Evolutionary conservation across 2,329 filamentous ascomycete genomes (phyloP).

Genomic region (Arthroderma sp.): DNA sequence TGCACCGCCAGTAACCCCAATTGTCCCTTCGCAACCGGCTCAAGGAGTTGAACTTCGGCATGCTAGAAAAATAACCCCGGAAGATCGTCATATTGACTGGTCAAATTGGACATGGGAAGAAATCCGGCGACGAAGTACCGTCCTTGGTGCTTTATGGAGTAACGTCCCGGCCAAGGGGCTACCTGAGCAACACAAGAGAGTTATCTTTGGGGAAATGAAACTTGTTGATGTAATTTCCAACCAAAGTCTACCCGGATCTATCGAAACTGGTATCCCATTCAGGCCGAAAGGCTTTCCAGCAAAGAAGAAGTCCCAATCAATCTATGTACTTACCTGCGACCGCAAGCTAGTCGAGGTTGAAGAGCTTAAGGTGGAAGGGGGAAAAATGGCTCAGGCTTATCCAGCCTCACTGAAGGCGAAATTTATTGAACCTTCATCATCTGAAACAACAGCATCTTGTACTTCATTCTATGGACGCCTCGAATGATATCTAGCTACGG

Average conservation of each 20-base stretch:
- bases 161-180: conserved; percentile 13
- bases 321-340: conserved; percentile 27
- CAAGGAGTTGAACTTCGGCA: conserved; percentile 30
- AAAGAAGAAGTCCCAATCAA: conserved; percentile 13
- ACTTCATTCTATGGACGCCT: conserved; percentile 24
- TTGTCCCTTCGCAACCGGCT: conserved; percentile 14
- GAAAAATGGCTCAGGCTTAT: conserved; percentile 22
- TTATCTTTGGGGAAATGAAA: conserved; percentile 27
- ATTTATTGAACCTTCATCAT: conserved; percentile 20
- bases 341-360: conserved; percentile 23
- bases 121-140: conserved; percentile 43
- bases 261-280: conserved; percentile 26
- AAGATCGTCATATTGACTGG: conserved; percentile 53
- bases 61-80: conserved; percentile 60
- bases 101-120: conserved; percentile 38
- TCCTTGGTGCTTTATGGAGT: conserved; percentile 57
- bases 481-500: conserved; percentile 9
- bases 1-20: conserved; percentile 43
- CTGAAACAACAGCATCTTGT: conserved; percentile 15
- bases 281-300: conserved; percentile 11
- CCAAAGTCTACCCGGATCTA: conserved; percentile 14
- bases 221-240: conserved; percentile 12
- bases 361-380: conserved; percentile 29
- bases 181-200: conserved; percentile 19
- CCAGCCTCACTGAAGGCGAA: conserved; percentile 28